A percentile compares a stretch with the other conserved stretches of the same genome.
Evolutionary conservation across 75 land plant species (phyloP).

Genomic region (Azolla pinnata): DNA sequence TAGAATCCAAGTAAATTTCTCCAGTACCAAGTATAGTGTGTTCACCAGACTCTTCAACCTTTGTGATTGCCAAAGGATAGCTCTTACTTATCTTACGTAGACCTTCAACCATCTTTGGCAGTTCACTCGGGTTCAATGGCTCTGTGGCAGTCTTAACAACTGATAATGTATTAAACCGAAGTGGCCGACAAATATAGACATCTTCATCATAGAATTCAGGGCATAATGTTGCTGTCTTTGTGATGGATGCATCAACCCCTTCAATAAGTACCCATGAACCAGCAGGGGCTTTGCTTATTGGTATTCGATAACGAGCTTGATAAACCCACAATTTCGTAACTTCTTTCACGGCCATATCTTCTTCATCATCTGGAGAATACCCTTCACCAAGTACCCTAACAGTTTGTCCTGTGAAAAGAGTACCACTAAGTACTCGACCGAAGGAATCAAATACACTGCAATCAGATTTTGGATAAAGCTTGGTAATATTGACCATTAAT

Average conservation of each 20-base stretch:
- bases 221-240: constrained; percentile 94
- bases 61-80: constrained; percentile 95
- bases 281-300: constrained; percentile 85
- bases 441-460: constrained; percentile 99
- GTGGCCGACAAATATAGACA: constrained; percentile 83
- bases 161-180: constrained; percentile 83
- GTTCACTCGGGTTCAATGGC: constrained; percentile 95
- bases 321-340: constrained; percentile 96
- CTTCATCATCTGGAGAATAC: constrained; percentile 98
- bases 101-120: constrained; percentile 99
- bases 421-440: constrained; percentile 93
- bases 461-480: constrained; percentile 93
- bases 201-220: constrained; percentile 75
- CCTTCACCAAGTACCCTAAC: constrained; percentile 92
- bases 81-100: constrained; percentile 97
- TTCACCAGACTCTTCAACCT: constrained; percentile 98
- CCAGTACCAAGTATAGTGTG: constrained; percentile 98
- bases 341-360: constrained; percentile 96
- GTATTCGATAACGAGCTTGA: constrained; percentile 87
- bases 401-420: constrained; percentile 85
- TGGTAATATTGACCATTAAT: constrained; percentile 95
- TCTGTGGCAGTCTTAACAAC: constrained; percentile 99
- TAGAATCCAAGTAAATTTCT: constrained; percentile 88
- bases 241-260: constrained; percentile 98
- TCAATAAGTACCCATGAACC: constrained; percentile 99